Evolutionary conservation across 768 basidiomycete genomes (phyloP).

Genomic region (Mycena vitilis): DNA sequence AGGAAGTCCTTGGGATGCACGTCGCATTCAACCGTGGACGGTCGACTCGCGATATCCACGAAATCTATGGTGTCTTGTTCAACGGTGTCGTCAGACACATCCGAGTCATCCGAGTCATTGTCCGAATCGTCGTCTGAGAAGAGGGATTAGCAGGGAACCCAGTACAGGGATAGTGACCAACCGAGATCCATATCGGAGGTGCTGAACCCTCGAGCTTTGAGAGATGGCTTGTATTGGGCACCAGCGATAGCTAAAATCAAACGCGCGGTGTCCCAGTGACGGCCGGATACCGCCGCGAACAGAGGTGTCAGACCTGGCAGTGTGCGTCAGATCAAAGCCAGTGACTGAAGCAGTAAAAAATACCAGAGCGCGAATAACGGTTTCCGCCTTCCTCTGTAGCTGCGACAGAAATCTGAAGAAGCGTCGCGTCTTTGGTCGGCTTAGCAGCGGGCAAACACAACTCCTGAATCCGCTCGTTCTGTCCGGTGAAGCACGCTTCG

Average conservation of each 20-base stretch:
- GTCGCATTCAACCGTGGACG: slow-evolving; percentile 55
- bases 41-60: slow-evolving; percentile 63
- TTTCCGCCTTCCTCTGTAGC: slow-evolving; percentile 35
- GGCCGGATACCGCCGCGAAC: slow-evolving; percentile 58
- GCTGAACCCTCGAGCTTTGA: slow-evolving; percentile 50
- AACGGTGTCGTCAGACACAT: slow-evolving; percentile 54
- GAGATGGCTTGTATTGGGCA: slow-evolving; percentile 61
- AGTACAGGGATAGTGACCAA: slow-evolving; percentile 31
- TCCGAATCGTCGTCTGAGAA: slow-evolving; percentile 52
- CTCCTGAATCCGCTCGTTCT: slow-evolving; percentile 61
- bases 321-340: neutral
- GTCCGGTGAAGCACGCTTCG: slow-evolving; percentile 65
- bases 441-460: slow-evolving; percentile 62
- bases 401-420: slow-evolving; percentile 59
- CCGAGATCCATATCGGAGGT: slow-evolving; percentile 49
- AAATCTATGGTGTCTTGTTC: slow-evolving; percentile 56
- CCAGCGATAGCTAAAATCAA: slow-evolving; percentile 67
- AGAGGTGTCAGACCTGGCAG: slow-evolving; percentile 60
- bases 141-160: slow-evolving; percentile 3
- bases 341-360: slow-evolving; percentile 2
- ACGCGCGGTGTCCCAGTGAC: slow-evolving; percentile 69
- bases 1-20: slow-evolving; percentile 55
- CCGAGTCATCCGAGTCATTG: slow-evolving; percentile 53
- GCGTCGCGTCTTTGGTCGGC: slow-evolving; percentile 39
- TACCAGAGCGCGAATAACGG: slow-evolving; percentile 41